These are phyloP conservation scores for Fonsecaea nubica DNA, from an alignment of 2,329 filamentous ascomycete species.

Conservation along the genomic window DNA sequence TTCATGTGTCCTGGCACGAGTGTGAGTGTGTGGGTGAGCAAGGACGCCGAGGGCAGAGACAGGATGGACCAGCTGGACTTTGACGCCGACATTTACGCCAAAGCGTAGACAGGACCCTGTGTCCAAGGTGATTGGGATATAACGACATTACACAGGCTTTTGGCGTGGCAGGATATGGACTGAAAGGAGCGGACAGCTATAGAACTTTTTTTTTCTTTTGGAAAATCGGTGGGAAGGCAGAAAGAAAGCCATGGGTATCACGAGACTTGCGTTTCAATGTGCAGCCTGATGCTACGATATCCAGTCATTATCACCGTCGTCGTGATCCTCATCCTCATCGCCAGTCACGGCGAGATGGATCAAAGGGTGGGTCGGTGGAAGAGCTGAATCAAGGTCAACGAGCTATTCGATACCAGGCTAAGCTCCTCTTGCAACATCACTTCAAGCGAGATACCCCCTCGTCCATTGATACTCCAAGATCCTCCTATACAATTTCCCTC, in stretches of 20 bases:
- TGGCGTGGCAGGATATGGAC: neutral
- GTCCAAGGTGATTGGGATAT: neutral
- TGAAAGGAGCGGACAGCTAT: neutral
- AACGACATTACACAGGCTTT: neutral
- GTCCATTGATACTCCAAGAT: too few species aligned
- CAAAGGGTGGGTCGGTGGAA: too few species aligned
- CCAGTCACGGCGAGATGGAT: too few species aligned
- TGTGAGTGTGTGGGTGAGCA: conserved; percentile 68
- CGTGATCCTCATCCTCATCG: too few species aligned
- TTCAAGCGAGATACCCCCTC: too few species aligned
- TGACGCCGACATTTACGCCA: conserved; percentile 29
- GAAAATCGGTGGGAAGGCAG: neutral
- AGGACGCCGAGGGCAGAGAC: conserved; percentile 59
- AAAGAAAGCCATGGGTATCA: neutral
- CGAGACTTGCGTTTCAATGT: too few species aligned
- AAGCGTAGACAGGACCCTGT: conserved; percentile 7
- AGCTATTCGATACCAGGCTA: too few species aligned
- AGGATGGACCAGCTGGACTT: conserved; percentile 54
- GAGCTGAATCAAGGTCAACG: too few species aligned
- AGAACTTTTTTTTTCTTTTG: neutral
- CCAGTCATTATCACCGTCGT: too few species aligned
- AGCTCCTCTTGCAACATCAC: too few species aligned
- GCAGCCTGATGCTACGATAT: too few species aligned
- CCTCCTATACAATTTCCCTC: too few species aligned
- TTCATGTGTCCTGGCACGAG: conserved; percentile 63